These are phyloP conservation scores for Apiospora sp. DNA, from an alignment of 2,329 filamentous ascomycete species.

Conservation along the genomic window DNA sequence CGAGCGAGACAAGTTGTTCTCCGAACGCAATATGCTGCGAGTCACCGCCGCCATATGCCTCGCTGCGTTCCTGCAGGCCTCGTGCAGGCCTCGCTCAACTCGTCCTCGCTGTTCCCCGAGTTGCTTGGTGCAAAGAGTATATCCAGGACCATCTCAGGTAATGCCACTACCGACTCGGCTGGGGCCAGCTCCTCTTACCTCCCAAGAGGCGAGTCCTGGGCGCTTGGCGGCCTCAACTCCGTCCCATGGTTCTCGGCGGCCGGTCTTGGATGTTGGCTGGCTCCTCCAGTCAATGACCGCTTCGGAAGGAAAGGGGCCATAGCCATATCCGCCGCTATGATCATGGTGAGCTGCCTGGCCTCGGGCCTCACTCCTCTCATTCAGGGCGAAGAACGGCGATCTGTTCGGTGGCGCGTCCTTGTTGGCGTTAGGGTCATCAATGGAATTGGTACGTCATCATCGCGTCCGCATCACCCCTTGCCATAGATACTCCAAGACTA, in stretches of 20 bases:
- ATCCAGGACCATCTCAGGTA: rapidly evolving
- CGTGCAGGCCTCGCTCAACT: constrained; percentile 54
- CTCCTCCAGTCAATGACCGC: constrained; percentile 51
- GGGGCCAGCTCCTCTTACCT: neutral
- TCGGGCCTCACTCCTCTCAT: constrained; percentile 9
- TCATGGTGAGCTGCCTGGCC: constrained; percentile 48
- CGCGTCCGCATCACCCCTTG: no score
- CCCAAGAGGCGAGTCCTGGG: constrained; percentile 42
- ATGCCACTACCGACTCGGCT: neutral
- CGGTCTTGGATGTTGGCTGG: constrained; percentile 47
- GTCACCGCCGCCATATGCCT: constrained; percentile 53
- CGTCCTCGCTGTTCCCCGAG: constrained; percentile 44
- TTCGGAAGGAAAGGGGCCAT: constrained; percentile 51
- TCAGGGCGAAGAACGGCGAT: no score
- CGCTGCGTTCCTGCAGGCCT: constrained; percentile 54
- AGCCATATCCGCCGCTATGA: constrained; percentile 47
- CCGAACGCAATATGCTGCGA: constrained; percentile 48
- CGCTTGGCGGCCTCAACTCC: constrained; percentile 49
- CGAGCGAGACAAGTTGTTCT: constrained; percentile 50
- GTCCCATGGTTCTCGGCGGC: constrained; percentile 51
- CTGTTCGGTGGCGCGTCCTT: constrained; percentile 13
- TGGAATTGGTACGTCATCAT: constrained; percentile 24
- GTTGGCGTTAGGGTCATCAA: constrained; percentile 25
- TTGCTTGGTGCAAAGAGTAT: neutral
- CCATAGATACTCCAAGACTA: no score